Evolutionary conservation across 1,284 basidiomycete species (phyloP), one percentile per base, ranked within the genome.

Genomic region (Coriolopsis trogii): DNA sequence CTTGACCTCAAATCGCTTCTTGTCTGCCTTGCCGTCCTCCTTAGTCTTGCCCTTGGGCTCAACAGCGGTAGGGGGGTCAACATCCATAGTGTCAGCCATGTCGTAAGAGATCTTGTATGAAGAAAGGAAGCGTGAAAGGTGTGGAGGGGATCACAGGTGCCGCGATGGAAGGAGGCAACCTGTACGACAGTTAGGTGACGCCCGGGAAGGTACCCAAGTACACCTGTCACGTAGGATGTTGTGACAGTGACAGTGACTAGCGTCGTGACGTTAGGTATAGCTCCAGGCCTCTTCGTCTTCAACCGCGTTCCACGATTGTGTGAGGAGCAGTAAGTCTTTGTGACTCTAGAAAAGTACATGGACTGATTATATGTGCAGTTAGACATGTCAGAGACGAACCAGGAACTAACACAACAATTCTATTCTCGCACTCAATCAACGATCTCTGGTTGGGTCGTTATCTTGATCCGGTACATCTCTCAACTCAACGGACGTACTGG

Each of bases 1-100:
- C 80, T 96, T 97, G 58, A 97, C 94, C 72, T 97, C 94, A 64
- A 97, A 97, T 58, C 89, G 74, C 65, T 88, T 84, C 74, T 93
- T 90, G 34, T 80, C 80, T 51, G 79, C 79, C 62, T 78, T 79
- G 49, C 68, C 73, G 23, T 66, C 63, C 51, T 81, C 78, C 63
- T 84, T 84, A 44, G 66, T 73, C 60, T 81, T 79, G 39, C 79
- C 77, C 66, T 78, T 80, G 39, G 65, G 64, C 16, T 76, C 60
- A 49, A n/a, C n/a, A n/a, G 70, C 63, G 10, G 72, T 69, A 36
- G 81, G 78, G 31, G 71, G 62, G 64, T 94, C 92, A 30, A 93
- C 83, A 46, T 93, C 91, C 91, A 93, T 92, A 31, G 48, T 46
- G 50, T 87, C 87, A 49, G 84, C 78, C 85, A 87, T 85, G 46